Evolutionary conservation across 2,329 filamentous ascomycete species (phyloP), one percentile per base, ranked within the genome.

Genomic region (Apiospora rasikravindrae): DNA sequence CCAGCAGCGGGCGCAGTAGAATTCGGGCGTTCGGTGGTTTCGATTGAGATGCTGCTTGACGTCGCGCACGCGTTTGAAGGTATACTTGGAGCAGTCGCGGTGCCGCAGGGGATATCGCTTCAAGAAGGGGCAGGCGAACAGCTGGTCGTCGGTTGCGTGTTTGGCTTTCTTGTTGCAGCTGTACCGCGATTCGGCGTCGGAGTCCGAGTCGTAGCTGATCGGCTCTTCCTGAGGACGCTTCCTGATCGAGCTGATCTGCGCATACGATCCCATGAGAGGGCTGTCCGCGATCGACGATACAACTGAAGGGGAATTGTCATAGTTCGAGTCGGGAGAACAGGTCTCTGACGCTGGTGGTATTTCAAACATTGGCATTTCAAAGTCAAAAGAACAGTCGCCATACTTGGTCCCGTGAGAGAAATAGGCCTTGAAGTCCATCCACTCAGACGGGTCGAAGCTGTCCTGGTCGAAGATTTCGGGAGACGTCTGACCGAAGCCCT

Each of bases 11-110:
- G 74, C 72, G 57, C 77, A 78, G 51, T 76, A 77, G 29, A 72
- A 70, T 10, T 69, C 49, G 2, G 76, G 75, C 51, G 73, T 75
- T 33, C 71, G 73, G 45, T 78, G 77, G 33, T 70, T 74, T 11
- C 77, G 75, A 16, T 73, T 71, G 2, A 76, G 73, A 42, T 79
- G 77, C 40, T 79, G 77, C 69, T 79, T 79, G 10, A 79, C 76
- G 44, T 79, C 77, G n/a, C 73, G 76, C 13, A 78, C 76, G 51
- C 76, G 76, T 19, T 72, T 73, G 10, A 79, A 70, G 4, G 75
- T 70, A 40, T 75, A 75, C 16, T 74, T 72, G 37, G 74, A 69
- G n/a, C 77, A 79, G 26, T 70, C 69, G 19, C 71, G 71, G 64
- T 77, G 75, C 51, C 73, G 74, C 11, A 71, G 45, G 0, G 74